These are phyloP conservation scores for Apophysomyces sp. DNA, from an alignment of 371 early-diverging fungal genomes.

Conservation along the genomic window DNA sequence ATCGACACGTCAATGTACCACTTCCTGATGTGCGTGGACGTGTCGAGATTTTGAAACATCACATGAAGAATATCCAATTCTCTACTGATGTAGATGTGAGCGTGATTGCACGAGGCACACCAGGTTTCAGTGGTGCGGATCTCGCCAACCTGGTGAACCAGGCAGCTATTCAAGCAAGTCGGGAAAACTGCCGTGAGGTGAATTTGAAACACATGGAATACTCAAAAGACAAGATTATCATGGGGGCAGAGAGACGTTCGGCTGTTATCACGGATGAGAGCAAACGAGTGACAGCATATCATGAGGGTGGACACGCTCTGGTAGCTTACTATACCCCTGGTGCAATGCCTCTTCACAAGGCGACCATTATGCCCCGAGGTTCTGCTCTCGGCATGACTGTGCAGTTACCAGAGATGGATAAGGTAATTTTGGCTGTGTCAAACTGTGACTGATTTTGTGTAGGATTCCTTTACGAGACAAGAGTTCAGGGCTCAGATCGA, in stretches of 20 bases:
- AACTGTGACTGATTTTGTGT: not conserved
- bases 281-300: conserved; percentile 88
- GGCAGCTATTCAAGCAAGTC: conserved; percentile 90
- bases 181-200: conserved; percentile 65
- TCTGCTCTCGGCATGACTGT: conserved; percentile 85
- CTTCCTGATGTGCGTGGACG: conserved; percentile 93
- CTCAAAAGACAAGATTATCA: conserved; percentile 94
- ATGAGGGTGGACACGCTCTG: conserved; percentile 95
- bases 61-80: conserved; percentile 70
- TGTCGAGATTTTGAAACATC: conserved; percentile 83
- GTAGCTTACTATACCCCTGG: conserved; percentile 90
- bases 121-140: conserved; percentile 97
- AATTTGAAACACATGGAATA: conserved; percentile 79
- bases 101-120: conserved; percentile 88
- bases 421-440: conserved; percentile 20
- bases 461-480: conserved; percentile 68
- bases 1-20: conserved; percentile 89
- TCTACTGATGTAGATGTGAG: conserved; percentile 66
- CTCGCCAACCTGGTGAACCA: conserved; percentile 93
- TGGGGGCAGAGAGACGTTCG: conserved; percentile 90
- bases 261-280: conserved; percentile 86
- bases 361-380: conserved; percentile 95
- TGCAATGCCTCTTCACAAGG: conserved; percentile 93
- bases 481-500: conserved; percentile 87
- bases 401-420: conserved; percentile 91